phyloP scores from a whole-genome alignment of 2,329 filamentous ascomycete genomes.

The Lachnellula willkommii region DNA sequence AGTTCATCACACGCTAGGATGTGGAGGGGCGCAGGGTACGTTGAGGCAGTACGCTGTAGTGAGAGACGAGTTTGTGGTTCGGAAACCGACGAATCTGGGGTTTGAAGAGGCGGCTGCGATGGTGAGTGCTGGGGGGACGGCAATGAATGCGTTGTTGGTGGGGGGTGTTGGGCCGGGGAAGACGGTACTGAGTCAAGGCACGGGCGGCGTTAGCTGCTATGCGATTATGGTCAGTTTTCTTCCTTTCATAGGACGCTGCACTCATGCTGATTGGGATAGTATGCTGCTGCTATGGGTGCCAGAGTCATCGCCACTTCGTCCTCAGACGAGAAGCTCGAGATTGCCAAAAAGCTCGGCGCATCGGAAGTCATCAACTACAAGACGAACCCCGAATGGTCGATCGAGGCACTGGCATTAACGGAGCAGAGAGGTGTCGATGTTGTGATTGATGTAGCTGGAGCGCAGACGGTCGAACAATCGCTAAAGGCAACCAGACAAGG shows the following conservation, averaged over 20 bases:
- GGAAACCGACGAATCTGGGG: constrained; percentile 48
- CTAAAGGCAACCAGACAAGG: constrained; percentile 42
- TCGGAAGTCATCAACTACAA: constrained; percentile 30
- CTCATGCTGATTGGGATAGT: constrained; percentile 23
- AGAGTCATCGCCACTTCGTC: constrained; percentile 19
- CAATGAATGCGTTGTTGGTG: constrained; percentile 48
- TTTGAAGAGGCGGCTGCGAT: constrained; percentile 55
- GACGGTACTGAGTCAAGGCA: constrained; percentile 47
- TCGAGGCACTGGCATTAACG: constrained; percentile 46
- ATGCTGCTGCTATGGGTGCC: constrained; percentile 38
- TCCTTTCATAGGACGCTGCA: background rate
- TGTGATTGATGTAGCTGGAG: constrained; percentile 61
- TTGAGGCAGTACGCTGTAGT: constrained; percentile 56
- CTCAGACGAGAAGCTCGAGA: constrained; percentile 11
- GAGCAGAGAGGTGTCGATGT: constrained; percentile 52
- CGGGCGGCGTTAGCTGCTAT: constrained; percentile 43
- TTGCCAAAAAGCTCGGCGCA: constrained; percentile 12
- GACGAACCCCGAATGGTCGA: constrained; percentile 53
- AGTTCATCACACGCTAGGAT: constrained; percentile 49
- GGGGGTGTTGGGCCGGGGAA: constrained; percentile 41
- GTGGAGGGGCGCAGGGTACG: constrained; percentile 46
- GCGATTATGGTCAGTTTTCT: constrained; percentile 28
- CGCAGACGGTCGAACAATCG: constrained; percentile 53
- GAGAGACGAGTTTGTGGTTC: constrained; percentile 47
- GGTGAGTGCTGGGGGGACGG: constrained; percentile 56